Evolutionary conservation across 1,284 basidiomycete genomes (phyloP).

Genomic region (Phlebopus sp.): DNA sequence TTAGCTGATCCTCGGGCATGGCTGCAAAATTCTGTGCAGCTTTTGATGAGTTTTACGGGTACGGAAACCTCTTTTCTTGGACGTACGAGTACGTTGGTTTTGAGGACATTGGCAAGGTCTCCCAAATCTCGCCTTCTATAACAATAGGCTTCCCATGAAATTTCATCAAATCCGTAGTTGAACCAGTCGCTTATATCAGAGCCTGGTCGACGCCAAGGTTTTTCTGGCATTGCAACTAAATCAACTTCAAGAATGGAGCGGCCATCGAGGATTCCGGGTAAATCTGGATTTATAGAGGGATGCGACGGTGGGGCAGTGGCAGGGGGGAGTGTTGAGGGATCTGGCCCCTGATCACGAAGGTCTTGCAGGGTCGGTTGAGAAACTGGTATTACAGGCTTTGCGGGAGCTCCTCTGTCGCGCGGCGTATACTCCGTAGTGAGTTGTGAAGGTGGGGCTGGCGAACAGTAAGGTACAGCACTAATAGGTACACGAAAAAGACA

Average conservation of each 20-base stretch:
- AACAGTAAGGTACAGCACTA: slow-evolving; percentile 13
- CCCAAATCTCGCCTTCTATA: slow-evolving; percentile 81
- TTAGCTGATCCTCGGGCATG: slow-evolving; percentile 77
- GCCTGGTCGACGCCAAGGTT: slow-evolving; percentile 92
- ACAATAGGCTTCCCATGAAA: slow-evolving; percentile 91
- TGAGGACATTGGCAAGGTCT: slow-evolving; percentile 73
- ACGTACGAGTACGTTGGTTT: slow-evolving; percentile 73
- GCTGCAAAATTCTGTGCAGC: slow-evolving; percentile 69
- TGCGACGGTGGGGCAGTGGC: slow-evolving; percentile 71
- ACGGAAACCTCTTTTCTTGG: background rate
- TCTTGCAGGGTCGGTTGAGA: slow-evolving; percentile 20
- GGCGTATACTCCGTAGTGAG: slow-evolving; percentile 91
- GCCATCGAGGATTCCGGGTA: slow-evolving; percentile 69
- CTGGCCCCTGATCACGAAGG: slow-evolving; percentile 49
- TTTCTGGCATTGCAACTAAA: slow-evolving; percentile 76
- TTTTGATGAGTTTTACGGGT: slow-evolving; percentile 6
- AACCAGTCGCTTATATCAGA: slow-evolving; percentile 97
- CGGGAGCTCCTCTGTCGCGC: slow-evolving; percentile 59
- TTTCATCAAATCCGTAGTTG: slow-evolving; percentile 99
- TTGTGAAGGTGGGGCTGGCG: slow-evolving; percentile 46
- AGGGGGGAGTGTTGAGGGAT: slow-evolving; percentile 61
- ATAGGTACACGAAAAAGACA: slow-evolving; percentile 3
- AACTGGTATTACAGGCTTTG: slow-evolving; percentile 20
- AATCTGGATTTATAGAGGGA: slow-evolving; percentile 69
- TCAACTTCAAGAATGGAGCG: slow-evolving; percentile 90